Percentiles rank a stretch among this genome's conserved stretches.
phyloP scores from a whole-genome alignment of 139 green algal genomes.

The Nannochloris sp. region DNA sequence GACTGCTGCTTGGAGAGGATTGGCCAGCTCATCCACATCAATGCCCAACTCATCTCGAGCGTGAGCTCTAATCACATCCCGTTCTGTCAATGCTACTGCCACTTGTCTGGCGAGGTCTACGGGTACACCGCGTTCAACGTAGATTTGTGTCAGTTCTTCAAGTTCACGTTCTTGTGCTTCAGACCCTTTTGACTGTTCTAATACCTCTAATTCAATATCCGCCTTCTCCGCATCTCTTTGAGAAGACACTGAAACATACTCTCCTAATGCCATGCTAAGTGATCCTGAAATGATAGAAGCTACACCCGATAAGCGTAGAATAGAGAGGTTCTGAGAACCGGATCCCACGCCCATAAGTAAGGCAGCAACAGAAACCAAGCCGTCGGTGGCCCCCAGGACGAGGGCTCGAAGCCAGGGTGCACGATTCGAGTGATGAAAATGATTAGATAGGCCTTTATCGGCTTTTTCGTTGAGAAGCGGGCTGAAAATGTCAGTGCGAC shows the following conservation, averaged over 20 bases:
- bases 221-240: conserved; percentile 57
- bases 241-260: conserved; percentile 66
- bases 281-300: conserved; percentile 61
- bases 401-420: conserved; percentile 45
- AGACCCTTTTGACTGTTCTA: conserved; percentile 56
- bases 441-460: conserved; percentile 12
- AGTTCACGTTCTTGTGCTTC: conserved; percentile 47
- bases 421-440: conserved; percentile 39
- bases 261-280: conserved; percentile 48
- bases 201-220: conserved; percentile 76
- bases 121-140: conserved; percentile 53
- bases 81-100: conserved; percentile 45
- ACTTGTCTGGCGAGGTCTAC: conserved; percentile 47
- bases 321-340: conserved; percentile 24
- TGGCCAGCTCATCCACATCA: conserved; percentile 78
- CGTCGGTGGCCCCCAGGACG: conserved; percentile 57
- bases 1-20: conserved; percentile 59
- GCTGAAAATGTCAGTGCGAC: conserved; percentile 58
- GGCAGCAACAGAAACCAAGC: conserved; percentile 49
- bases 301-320: conserved; percentile 49
- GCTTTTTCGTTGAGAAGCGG: conserved; percentile 30
- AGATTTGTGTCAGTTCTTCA: conserved; percentile 70
- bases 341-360: conserved; percentile 62
- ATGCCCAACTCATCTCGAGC: conserved; percentile 86
- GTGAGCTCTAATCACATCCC: conserved; percentile 76